phyloP scores from a whole-genome alignment of 2,329 filamentous ascomycete species.

The Fusarium sp. region DNA sequence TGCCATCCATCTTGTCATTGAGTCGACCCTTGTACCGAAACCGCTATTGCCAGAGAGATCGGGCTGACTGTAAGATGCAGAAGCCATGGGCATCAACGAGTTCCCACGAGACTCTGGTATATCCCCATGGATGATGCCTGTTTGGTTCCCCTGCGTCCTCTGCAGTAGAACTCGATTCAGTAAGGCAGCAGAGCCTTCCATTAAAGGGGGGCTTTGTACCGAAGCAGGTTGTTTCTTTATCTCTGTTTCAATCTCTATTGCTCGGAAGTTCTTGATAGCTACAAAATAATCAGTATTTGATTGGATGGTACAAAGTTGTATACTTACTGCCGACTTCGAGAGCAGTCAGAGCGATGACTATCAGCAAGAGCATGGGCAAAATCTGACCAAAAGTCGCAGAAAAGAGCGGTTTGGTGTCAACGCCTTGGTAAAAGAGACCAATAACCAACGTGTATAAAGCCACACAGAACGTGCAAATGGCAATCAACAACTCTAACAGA shows the following conservation, averaged over 20 bases:
- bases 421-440: slow-evolving; percentile 1
- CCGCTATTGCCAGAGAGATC: slow-evolving; percentile 18
- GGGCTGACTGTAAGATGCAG: slow-evolving; percentile 17
- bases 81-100: neutral
- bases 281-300: neutral
- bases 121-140: neutral
- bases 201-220: neutral
- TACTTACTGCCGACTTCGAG: slow-evolving; percentile 30
- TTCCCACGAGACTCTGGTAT: neutral
- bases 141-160: neutral
- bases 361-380: slow-evolving; percentile 28
- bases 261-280: slow-evolving; percentile 22
- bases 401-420: slow-evolving; percentile 4
- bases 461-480: neutral
- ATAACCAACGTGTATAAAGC: slow-evolving; percentile 13
- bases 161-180: neutral
- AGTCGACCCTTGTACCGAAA: slow-evolving; percentile 10
- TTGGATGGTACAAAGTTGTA: neutral
- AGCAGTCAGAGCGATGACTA: slow-evolving; percentile 23
- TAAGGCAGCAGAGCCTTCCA: neutral
- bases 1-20: slow-evolving; percentile 8
- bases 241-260: slow-evolving; percentile 12
- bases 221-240: slow-evolving; percentile 4
- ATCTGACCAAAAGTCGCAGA: slow-evolving; percentile 17
- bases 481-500: slow-evolving; percentile 16